phyloP scores from a whole-genome alignment of 1,139 yeast genomes.

The Taphrina wiesneri region DNA sequence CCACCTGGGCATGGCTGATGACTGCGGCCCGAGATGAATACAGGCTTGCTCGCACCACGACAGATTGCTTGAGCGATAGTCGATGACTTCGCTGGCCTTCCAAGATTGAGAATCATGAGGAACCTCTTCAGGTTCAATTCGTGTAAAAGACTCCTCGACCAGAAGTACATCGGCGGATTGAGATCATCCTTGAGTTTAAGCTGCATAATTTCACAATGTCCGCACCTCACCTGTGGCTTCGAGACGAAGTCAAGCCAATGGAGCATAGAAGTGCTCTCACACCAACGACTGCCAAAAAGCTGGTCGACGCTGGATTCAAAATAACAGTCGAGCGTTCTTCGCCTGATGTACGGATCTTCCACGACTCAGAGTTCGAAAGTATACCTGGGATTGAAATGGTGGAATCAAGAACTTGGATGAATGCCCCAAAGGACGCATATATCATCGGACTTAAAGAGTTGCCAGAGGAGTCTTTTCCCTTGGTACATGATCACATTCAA shows the following conservation, averaged over 20 bases:
- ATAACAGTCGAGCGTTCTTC: constrained; percentile 83
- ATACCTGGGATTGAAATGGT: constrained; percentile 80
- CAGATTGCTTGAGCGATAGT: background rate
- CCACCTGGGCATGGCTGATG: background rate
- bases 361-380: constrained; percentile 65
- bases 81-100: background rate
- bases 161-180: too few relatives aligned
- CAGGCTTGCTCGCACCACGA: background rate
- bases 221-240: constrained; percentile 54
- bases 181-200: background rate
- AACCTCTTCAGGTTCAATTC: too few relatives aligned
- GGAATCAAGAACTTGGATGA: constrained; percentile 88
- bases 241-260: constrained; percentile 95
- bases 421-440: constrained; percentile 85
- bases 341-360: constrained; percentile 67
- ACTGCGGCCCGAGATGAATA: background rate
- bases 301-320: constrained; percentile 84
- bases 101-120: too few relatives aligned
- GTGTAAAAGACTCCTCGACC: background rate
- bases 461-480: constrained; percentile 92
- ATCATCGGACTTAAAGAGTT: constrained; percentile 92
- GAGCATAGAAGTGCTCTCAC: constrained; percentile 98
- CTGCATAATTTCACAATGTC: constrained; percentile 11
- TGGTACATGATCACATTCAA: constrained; percentile 92
- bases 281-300: constrained; percentile 81